Evolutionary conservation across 176 grass and related monocot species (phyloP).

Genomic region (Canna indica): DNA sequence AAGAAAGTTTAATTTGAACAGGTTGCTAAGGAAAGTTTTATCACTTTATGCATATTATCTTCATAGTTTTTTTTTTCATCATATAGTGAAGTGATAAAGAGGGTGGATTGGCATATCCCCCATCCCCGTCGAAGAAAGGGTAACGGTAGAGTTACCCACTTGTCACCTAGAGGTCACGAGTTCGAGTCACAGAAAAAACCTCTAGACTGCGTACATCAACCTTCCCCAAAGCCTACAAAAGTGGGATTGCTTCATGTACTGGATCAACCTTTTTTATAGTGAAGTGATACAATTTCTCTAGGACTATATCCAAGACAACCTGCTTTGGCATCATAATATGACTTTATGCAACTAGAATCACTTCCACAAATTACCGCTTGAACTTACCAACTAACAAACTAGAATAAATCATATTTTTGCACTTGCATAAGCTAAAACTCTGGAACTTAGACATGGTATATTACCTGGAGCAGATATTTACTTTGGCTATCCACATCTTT

Average conservation of each 20-base stretch:
- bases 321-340: neutral
- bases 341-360: neutral
- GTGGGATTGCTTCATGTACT: too few relatives aligned
- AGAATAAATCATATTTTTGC: neutral
- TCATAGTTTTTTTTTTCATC: neutral
- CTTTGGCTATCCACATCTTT: constrained; percentile 36
- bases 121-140: too few relatives aligned
- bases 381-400: neutral
- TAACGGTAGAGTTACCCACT: too few relatives aligned
- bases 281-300: neutral
- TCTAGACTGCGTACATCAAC: too few relatives aligned
- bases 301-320: neutral
- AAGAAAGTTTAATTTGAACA: neutral
- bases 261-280: too few relatives aligned
- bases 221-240: too few relatives aligned
- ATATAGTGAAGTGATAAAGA: neutral
- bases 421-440: neutral
- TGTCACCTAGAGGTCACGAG: too few relatives aligned
- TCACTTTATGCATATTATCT: neutral
- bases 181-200: too few relatives aligned
- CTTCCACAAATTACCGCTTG: neutral
- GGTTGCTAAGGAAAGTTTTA: neutral
- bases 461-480: constrained; percentile 63
- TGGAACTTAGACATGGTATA: neutral
- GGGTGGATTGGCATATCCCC: too few relatives aligned